Evolutionary conservation across 768 basidiomycete species (phyloP), one percentile per base, ranked within the genome.

Genomic region (Russula dissimulans): DNA sequence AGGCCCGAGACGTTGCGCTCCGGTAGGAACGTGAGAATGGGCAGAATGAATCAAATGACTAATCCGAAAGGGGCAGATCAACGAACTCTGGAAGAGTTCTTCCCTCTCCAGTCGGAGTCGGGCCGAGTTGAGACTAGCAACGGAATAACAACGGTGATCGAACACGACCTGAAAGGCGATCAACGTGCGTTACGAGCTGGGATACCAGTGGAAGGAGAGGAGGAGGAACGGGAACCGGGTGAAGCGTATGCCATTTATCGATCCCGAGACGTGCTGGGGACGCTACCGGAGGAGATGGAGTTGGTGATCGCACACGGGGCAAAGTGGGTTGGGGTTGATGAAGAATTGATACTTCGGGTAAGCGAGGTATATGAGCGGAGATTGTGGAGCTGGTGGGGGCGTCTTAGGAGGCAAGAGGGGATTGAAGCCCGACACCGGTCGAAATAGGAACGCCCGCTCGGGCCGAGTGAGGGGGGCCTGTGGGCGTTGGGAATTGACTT

Each of bases 351-450:
- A 46, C 71, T 75, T 3, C 71, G 69, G 10, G 77, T 87, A 15
- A 75, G 91, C 32, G 86, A 86, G 70, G 71, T 73, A 53, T 84
- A 83, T 57, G 92, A 94, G 72, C 74, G 81, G 61, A 74, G 88
- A 52, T 61, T 92, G 39, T 66, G 73, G 64, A 72, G 77, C 56
- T 81, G 82, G 80, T 77, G 76, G 78, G 71, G 69, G 38, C 43
- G 26, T 6, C 22, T 17, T 38, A 51, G 31, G 49, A 51, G 55
- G 36, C 5, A 18, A n/a, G 55, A 57, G 56, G 56, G 48, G 48
- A 57, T 42, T 18, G 48, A 57, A 44, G 48, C 5, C 48, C 48
- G 56, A 34, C 41, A 41, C 8, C 12, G 26, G 52, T 17, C 14
- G 10, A 32, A 14, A 42, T 38, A 42, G 44, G 26, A 6, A 17